A percentile compares a stretch with the other conserved stretches of the same genome.
These are phyloP conservation scores for Penicillium sp. DNA, from an alignment of 2,329 filamentous ascomycete genomes.

Conservation along the genomic window DNA sequence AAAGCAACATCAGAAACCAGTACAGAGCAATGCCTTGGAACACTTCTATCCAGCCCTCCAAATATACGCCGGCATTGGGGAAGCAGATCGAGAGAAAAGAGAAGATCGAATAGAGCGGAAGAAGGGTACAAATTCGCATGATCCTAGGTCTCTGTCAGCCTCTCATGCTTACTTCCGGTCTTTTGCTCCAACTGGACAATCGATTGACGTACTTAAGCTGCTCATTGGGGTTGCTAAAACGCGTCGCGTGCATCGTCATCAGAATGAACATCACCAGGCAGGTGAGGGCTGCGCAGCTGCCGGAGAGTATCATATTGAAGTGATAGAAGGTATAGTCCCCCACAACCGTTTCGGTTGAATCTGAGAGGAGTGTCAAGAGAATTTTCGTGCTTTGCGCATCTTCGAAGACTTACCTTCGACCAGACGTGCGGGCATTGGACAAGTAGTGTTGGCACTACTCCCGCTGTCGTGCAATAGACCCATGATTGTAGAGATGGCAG, in stretches of 20 bases:
- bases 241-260: slow-evolving; percentile 39
- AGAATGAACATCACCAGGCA: slow-evolving; percentile 30
- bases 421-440: slow-evolving; percentile 11
- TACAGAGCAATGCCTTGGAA: slow-evolving; percentile 44
- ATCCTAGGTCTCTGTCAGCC: slow-evolving; percentile 28
- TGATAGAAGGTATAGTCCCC: slow-evolving; percentile 29
- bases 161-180: no score
- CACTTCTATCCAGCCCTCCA: slow-evolving; percentile 41
- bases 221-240: slow-evolving; percentile 43
- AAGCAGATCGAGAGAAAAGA: slow-evolving; percentile 42
- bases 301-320: slow-evolving; percentile 41
- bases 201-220: slow-evolving; percentile 44
- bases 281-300: slow-evolving; percentile 33
- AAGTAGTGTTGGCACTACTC: slow-evolving; percentile 4
- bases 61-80: slow-evolving; percentile 41
- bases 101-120: slow-evolving; percentile 43
- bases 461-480: slow-evolving; percentile 1
- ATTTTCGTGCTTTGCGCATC: background rate
- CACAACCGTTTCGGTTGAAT: slow-evolving; percentile 16
- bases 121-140: slow-evolving; percentile 43
- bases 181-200: no score
- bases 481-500: background rate
- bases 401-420: slow-evolving; percentile 4
- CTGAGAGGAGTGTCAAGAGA: background rate
- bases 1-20: slow-evolving; percentile 44